These are phyloP conservation scores for Nephelium lappaceum DNA, from an alignment of 345 rosid genomes.

Conservation along the genomic window DNA sequence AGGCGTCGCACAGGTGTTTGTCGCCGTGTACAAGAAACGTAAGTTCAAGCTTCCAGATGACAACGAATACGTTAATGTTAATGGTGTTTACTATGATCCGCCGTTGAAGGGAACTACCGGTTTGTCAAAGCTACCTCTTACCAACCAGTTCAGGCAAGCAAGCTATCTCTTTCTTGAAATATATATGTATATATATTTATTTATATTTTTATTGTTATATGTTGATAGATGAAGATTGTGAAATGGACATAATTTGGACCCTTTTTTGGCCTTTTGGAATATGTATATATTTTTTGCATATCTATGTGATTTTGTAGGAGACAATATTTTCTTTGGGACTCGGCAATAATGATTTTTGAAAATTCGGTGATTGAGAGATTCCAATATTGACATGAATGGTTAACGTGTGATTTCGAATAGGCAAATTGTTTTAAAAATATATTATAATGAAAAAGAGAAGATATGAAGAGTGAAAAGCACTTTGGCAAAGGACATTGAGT, in stretches of 20 bases:
- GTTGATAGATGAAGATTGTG: too few species aligned
- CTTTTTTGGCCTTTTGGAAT: too few species aligned
- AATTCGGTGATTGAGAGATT: too few species aligned
- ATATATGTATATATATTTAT: too few species aligned
- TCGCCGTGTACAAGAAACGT: constrained; percentile 60
- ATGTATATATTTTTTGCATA: too few species aligned
- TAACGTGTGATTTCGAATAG: too few species aligned
- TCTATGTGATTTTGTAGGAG: not conserved
- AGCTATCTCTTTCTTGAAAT: not conserved
- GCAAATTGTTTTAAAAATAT: too few species aligned
- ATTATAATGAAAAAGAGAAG: too few species aligned
- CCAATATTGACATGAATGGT: too few species aligned
- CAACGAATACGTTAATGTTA: not conserved
- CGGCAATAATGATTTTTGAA: not conserved
- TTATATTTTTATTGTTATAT: not conserved
- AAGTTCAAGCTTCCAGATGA: constrained; percentile 33
- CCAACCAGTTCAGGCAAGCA: constrained; percentile 70
- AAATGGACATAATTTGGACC: too few species aligned
- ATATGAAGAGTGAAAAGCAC: too few species aligned
- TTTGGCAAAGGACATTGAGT: too few species aligned
- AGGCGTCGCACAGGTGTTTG: constrained; percentile 51
- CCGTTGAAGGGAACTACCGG: constrained; percentile 39
- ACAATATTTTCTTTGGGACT: not conserved
- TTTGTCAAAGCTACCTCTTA: constrained; percentile 54
- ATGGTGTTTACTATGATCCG: constrained; percentile 50